A percentile compares a stretch with the other conserved stretches of the same genome.
These are phyloP conservation scores for Fusarium ramigenum DNA, from an alignment of 2,329 filamentous ascomycete species.

Conservation along the genomic window DNA sequence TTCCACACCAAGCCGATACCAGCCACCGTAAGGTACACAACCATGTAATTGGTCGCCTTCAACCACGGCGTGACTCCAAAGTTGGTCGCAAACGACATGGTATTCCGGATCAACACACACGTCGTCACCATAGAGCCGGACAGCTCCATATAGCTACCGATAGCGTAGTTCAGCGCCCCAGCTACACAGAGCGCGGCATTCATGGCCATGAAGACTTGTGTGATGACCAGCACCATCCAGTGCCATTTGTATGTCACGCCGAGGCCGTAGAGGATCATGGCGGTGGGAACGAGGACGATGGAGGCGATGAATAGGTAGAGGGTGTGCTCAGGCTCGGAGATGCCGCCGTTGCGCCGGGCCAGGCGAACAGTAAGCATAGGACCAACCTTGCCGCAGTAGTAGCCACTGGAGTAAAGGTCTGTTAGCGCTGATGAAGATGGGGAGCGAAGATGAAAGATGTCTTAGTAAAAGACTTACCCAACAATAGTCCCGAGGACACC, in stretches of 20 bases:
- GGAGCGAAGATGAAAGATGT: not conserved
- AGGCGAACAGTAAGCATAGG: not conserved
- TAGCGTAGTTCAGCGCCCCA: not conserved
- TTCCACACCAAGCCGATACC: not conserved
- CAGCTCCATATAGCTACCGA: not conserved
- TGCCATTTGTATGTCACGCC: not conserved
- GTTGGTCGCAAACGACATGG: not conserved
- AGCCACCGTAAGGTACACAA: not conserved
- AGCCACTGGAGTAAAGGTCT: not conserved
- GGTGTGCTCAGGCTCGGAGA: not conserved
- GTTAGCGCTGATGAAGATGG: not conserved
- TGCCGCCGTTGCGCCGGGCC: not conserved
- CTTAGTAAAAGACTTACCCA: not conserved
- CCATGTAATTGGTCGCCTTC: not conserved
- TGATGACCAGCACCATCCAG: not conserved
- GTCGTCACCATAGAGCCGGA: not conserved
- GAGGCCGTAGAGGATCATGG: not conserved
- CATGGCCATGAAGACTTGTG: not conserved
- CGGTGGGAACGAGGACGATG: not conserved
- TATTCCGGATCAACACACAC: not conserved
- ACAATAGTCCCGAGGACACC: not conserved
- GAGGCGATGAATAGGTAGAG: not conserved
- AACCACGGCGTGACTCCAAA: not conserved
- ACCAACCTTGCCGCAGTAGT: not conserved
- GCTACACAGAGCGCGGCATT: not conserved